These are phyloP conservation scores for Eucalyptus shirleyi DNA, from an alignment of 345 rosid genomes.

Conservation along the genomic window DNA sequence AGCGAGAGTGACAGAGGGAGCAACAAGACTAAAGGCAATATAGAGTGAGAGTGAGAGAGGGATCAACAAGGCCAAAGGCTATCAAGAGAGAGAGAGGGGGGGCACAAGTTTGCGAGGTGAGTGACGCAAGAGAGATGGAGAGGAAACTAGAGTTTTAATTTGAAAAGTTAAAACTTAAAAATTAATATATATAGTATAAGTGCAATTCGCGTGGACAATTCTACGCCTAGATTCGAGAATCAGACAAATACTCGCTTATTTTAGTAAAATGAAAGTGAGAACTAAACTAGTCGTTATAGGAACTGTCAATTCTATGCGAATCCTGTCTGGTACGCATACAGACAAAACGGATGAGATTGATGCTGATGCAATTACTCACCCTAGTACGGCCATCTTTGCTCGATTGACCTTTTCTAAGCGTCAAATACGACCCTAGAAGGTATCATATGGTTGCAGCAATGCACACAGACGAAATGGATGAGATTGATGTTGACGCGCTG, in stretches of 20 bases:
- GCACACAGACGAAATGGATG: background rate
- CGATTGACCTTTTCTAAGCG: background rate
- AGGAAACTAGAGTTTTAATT: too few relatives aligned
- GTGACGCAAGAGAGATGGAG: background rate
- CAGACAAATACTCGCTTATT: accelerated
- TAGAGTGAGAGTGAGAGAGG: background rate
- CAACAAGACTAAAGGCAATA: background rate
- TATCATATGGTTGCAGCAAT: background rate
- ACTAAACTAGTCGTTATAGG: too few relatives aligned
- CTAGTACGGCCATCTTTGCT: background rate
- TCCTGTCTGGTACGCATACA: accelerated
- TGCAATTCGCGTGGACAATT: accelerated
- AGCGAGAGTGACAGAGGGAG: background rate
- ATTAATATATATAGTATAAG: too few relatives aligned
- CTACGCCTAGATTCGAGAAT: accelerated
- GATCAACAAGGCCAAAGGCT: background rate
- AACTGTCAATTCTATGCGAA: accelerated
- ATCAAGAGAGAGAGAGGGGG: background rate
- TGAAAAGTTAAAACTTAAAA: too few relatives aligned
- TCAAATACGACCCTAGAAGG: background rate
- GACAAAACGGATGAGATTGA: background rate
- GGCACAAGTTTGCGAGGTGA: accelerated
- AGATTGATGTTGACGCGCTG: background rate
- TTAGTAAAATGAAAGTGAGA: accelerated
- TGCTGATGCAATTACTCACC: background rate